Evolutionary conservation across 1,284 basidiomycete species (phyloP), one percentile per base, ranked within the genome.

Genomic region (Cutaneotrichosporon dermatis): DNA sequence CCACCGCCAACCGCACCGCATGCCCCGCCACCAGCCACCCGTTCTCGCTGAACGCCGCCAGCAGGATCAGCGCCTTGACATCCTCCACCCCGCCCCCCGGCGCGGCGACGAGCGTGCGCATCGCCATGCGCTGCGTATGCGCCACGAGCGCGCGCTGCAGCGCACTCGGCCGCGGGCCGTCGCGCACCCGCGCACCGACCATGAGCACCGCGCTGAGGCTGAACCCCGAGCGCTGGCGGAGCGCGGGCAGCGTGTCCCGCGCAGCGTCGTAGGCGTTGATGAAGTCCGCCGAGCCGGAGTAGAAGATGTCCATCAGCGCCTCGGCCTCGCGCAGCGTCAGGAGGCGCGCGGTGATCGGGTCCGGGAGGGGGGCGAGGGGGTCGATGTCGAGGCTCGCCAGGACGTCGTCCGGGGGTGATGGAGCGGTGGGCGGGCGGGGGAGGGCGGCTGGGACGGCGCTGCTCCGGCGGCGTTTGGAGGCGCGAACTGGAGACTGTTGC

Each of bases 1-100:
- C 90, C 82, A 91, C 85, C 33, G 89, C 90, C 87, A 92, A 90
- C 54, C 90, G 83, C 13, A 92, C 88, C 13, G 90, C 90, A 77
- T 92, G 90, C 3, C 90, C 61, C 7, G 88, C 88, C 68, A 87
- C 88, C 35, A 92, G 76, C 90, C 90, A 92, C 2, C 89, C 89
- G 66, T 90, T 89, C 65, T 91, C 88, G 5, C 88, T 90, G 88
- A 89, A 92, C 10, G 89, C 89, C 36, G 90, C 88, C 16, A 92
- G 86, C 52, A 92, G 80, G 52, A 91, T 88, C 87, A 90, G 90
- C 12, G 89, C 87, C 70, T 90, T 89, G 41, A 92, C 84, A 10
- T 87, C 88, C 76, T 92, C 90, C 61, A 84, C 82, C 50, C 87
- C 80, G 59, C 83, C 80, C n/a, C 89, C 88, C 4, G 88, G 87